Evolutionary conservation across 2,329 filamentous ascomycete species (phyloP).

Genomic region (Aspergillus latus): DNA sequence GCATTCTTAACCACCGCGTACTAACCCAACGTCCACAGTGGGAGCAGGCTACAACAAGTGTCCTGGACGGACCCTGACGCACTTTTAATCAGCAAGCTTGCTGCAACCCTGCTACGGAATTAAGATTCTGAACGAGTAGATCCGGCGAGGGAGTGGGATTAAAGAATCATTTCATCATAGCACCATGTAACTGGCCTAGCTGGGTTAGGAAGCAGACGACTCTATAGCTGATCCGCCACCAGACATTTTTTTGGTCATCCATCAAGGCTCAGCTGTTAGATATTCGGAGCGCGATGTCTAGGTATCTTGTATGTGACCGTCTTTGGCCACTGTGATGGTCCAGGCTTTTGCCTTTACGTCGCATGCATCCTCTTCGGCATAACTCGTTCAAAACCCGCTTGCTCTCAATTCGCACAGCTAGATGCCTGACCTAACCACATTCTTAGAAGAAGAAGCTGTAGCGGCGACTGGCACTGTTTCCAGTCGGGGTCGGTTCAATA

Average conservation of each 20-base stretch:
- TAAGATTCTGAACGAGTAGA: conserved; percentile 34
- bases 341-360: no score
- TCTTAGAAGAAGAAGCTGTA: neutral
- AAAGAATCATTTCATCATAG: conserved; percentile 27
- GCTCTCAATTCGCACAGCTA: neutral
- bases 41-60: conserved; percentile 39
- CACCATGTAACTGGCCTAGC: neutral
- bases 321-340: no score
- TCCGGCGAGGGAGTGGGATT: conserved; percentile 18
- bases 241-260: no score
- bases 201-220: neutral
- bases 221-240: neutral
- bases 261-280: no score
- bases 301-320: no score
- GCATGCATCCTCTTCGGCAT: no score
- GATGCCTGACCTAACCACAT: neutral
- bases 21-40: conserved; percentile 21
- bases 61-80: conserved; percentile 38
- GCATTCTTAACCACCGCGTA: no score
- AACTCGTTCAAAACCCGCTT: no score
- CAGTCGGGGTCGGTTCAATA: neutral
- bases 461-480: conserved; percentile 1
- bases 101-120: conserved; percentile 33
- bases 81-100: conserved; percentile 38
- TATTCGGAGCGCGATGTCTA: no score